These are phyloP conservation scores for Berberis thunbergii DNA, from an alignment of 164 flowering plant species.

Conservation along the genomic window DNA sequence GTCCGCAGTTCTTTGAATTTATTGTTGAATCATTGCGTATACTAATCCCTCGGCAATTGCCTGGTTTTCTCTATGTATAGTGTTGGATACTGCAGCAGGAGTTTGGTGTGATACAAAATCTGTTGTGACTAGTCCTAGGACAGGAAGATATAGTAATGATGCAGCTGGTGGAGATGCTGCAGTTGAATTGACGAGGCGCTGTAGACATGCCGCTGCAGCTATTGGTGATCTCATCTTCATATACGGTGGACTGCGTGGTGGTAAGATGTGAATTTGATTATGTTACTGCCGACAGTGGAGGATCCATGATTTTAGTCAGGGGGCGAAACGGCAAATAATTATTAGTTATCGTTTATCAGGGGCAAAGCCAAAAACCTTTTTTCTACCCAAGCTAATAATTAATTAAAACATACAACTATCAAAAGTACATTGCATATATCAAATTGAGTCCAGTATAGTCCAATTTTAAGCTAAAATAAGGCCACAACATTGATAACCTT, in stretches of 20 bases:
- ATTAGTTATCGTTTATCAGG: too few relatives aligned
- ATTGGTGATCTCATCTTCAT: conserved; percentile 90
- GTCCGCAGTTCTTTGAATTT: not conserved
- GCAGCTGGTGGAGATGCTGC: conserved; percentile 99
- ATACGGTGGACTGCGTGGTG: conserved; percentile 99
- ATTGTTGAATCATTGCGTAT: not conserved
- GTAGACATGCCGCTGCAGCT: conserved; percentile 99
- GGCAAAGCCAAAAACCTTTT: too few relatives aligned
- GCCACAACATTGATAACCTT: too few relatives aligned
- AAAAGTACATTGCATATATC: too few relatives aligned
- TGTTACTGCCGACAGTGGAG: not conserved
- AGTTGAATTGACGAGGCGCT: conserved; percentile 92
- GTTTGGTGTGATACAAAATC: conserved; percentile 99
- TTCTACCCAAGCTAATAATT: too few relatives aligned
- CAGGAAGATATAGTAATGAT: conserved; percentile 96
- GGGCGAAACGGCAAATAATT: too few relatives aligned
- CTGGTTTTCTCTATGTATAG: conserved; percentile 28
- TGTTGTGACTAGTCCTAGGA: conserved; percentile 93
- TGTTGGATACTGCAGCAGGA: conserved; percentile 99
- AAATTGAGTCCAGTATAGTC: too few relatives aligned
- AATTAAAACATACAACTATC: too few relatives aligned
- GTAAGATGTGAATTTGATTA: conserved; percentile 36
- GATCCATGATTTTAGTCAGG: not conserved
- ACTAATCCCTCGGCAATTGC: not conserved
- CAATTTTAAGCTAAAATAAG: too few relatives aligned